Evolutionary conservation across 192 early-diverging fungal genomes (phyloP).

Genomic region (Coemansia sp.): DNA sequence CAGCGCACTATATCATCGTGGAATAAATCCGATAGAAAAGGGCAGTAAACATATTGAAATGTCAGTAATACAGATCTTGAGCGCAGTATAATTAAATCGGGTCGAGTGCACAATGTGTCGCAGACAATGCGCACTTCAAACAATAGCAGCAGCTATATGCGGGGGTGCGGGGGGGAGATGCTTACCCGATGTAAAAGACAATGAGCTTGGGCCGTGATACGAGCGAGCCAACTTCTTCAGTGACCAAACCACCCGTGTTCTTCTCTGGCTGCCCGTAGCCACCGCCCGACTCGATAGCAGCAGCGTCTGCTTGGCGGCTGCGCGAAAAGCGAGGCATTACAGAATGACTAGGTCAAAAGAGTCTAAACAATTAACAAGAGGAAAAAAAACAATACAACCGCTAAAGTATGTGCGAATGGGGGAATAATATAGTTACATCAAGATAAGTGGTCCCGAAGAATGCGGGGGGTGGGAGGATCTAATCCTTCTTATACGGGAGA

Average conservation of each 20-base stretch:
- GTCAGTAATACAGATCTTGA: conserved; percentile 4
- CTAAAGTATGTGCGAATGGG: background rate
- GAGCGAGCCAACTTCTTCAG: conserved; percentile 27
- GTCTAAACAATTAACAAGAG: conserved; percentile 15
- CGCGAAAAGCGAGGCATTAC: conserved; percentile 9
- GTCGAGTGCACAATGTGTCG: background rate
- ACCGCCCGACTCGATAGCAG: background rate
- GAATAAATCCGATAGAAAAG: background rate
- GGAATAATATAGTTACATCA: background rate
- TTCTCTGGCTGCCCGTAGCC: conserved; percentile 20
- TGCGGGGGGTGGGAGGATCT: background rate
- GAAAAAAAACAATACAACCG: conserved; percentile 4
- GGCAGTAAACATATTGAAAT: background rate
- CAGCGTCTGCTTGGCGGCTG: background rate
- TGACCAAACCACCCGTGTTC: conserved; percentile 14
- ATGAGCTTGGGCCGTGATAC: conserved; percentile 38
- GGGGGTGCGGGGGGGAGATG: background rate
- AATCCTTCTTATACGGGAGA: background rate
- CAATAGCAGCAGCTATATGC: background rate
- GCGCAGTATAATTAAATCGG: conserved; percentile 10
- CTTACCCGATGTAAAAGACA: conserved; percentile 50
- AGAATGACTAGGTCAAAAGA: conserved; percentile 6
- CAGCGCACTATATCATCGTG: conserved; percentile 24
- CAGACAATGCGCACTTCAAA: background rate
- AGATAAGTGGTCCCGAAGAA: background rate